These are phyloP conservation scores for Plectranthus barbatus DNA, from an alignment of 257 asterid species.

Conservation along the genomic window DNA sequence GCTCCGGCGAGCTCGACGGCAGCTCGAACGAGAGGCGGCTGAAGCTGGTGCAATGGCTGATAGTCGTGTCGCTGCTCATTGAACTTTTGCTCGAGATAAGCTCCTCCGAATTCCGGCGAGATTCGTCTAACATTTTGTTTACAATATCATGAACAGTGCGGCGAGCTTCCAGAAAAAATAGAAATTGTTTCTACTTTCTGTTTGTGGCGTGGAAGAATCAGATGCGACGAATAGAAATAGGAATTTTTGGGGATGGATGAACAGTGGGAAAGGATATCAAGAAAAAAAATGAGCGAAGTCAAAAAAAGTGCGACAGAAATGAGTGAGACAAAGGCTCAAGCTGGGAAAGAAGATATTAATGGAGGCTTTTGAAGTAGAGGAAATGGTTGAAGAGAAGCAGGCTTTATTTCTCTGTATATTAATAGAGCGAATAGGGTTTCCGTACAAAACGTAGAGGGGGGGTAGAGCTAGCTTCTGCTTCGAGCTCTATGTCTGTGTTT, in stretches of 20 bases:
- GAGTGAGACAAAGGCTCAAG: conserved; percentile 16
- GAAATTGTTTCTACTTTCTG: not conserved
- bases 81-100: conserved; percentile 43
- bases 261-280: not conserved
- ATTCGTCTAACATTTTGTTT: conserved; percentile 24
- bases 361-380: not conserved
- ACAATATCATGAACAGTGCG: conserved; percentile 11
- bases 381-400: conserved; percentile 18
- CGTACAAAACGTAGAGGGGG: conserved; percentile 24
- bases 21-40: conserved; percentile 62
- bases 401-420: conserved; percentile 11
- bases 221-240: conserved; percentile 9
- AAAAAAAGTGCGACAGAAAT: conserved; percentile 4
- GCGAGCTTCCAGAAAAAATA: not conserved
- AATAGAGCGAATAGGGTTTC: conserved; percentile 25
- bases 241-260: conserved; percentile 8
- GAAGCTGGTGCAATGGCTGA: conserved; percentile 52
- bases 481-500: conserved; percentile 2
- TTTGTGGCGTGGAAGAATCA: not conserved
- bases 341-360: conserved; percentile 14
- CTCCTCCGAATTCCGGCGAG: conserved; percentile 25
- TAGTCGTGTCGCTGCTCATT: conserved; percentile 54
- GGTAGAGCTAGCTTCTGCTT: conserved; percentile 17
- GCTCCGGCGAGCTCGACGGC: conserved; percentile 52
- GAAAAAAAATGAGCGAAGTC: conserved; percentile 10